Evolutionary conservation across 371 early-diverging fungal species (phyloP).

Genomic region (Cokeromyces recurvatus): DNA sequence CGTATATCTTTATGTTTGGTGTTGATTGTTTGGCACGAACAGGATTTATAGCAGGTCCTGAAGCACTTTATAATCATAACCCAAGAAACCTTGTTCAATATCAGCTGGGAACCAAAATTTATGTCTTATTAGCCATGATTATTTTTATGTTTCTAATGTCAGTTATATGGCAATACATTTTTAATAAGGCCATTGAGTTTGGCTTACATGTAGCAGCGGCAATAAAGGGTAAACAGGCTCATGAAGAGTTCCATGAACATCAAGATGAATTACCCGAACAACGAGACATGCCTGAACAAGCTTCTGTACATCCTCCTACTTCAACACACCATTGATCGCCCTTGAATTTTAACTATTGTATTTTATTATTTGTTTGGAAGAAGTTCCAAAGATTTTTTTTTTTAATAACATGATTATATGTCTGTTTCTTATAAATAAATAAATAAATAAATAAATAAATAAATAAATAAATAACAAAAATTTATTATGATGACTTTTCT

Average conservation of each 20-base stretch:
- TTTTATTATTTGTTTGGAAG: too few species aligned
- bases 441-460: too few species aligned
- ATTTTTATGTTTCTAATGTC: slow-evolving; percentile 14
- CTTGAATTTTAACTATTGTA: too few species aligned
- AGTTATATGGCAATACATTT: slow-evolving; percentile 13
- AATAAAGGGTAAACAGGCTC: slow-evolving; percentile 12
- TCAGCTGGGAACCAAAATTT: not conserved
- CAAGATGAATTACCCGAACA: not conserved
- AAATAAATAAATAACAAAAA: too few species aligned
- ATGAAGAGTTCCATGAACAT: slow-evolving; percentile 11
- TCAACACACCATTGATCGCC: too few species aligned
- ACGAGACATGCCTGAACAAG: slow-evolving; percentile 2
- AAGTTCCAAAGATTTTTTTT: too few species aligned
- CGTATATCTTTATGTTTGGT: slow-evolving; percentile 26
- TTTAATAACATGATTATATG: too few species aligned
- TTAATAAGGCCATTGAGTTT: slow-evolving; percentile 13
- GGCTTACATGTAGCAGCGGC: slow-evolving; percentile 14
- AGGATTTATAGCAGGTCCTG: slow-evolving; percentile 16
- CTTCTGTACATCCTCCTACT: not conserved
- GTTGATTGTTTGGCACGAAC: slow-evolving; percentile 23
- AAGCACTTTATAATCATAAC: slow-evolving; percentile 12
- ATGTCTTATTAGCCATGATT: slow-evolving; percentile 20
- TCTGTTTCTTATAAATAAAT: too few species aligned
- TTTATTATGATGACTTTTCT: too few species aligned
- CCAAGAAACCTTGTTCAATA: slow-evolving; percentile 6